phyloP scores from a whole-genome alignment of 2,329 filamentous ascomycete species.

The Claviceps sp. region DNA sequence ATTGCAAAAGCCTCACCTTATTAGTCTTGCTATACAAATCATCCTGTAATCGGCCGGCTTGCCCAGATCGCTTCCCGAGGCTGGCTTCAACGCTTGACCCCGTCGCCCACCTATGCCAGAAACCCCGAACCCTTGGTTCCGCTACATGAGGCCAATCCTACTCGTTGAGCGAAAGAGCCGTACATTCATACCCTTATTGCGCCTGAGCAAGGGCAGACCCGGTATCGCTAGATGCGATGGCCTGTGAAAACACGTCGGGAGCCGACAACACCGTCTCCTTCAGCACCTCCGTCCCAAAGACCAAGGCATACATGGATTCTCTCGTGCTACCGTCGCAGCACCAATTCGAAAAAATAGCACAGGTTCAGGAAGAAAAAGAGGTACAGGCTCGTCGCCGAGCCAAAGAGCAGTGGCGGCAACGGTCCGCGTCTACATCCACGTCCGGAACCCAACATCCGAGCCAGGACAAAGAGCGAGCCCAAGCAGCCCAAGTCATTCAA shows the following conservation, averaged over 20 bases:
- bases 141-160: too few relatives aligned
- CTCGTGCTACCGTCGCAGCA: slow-evolving; percentile 32
- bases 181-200: too few relatives aligned
- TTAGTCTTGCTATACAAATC: too few relatives aligned
- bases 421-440: slow-evolving; percentile 14
- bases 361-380: slow-evolving; percentile 34
- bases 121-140: too few relatives aligned
- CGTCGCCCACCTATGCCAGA: too few relatives aligned
- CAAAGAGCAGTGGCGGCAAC: slow-evolving; percentile 19
- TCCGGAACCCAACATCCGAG: neutral
- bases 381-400: slow-evolving; percentile 28
- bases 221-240: neutral
- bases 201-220: too few relatives aligned
- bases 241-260: slow-evolving; percentile 2
- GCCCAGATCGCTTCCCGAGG: too few relatives aligned
- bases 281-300: slow-evolving; percentile 10
- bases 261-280: slow-evolving; percentile 6
- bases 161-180: too few relatives aligned
- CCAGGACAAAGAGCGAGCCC: slow-evolving; percentile 14
- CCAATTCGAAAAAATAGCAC: slow-evolving; percentile 34
- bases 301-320: slow-evolving; percentile 36
- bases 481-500: slow-evolving; percentile 47
- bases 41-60: too few relatives aligned
- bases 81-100: too few relatives aligned
- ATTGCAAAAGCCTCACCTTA: too few relatives aligned